Conservation (phyloP, 495 filamentous ascomycete genomes). For the Aspergillus campestris region DNA sequence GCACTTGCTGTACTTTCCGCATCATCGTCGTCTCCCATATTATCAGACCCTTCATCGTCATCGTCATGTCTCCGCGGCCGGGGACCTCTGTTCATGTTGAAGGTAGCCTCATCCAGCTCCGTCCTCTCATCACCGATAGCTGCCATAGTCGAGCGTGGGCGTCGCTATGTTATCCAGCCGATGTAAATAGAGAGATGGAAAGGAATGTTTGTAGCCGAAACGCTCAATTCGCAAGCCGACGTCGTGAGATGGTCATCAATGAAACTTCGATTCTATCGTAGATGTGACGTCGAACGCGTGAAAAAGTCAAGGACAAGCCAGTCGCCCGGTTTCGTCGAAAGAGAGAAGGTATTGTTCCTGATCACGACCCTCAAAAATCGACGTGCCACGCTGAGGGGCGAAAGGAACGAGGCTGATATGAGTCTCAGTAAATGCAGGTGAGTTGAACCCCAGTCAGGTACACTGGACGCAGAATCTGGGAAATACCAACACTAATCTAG, state of each 20-base stretch:
- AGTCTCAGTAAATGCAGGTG: neutral
- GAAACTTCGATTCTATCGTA: neutral
- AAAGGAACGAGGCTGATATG: constrained; percentile 10
- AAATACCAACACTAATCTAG: neutral
- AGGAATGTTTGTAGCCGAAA: neutral
- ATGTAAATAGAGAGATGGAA: neutral
- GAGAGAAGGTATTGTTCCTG: constrained; percentile 2
- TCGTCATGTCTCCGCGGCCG: constrained; percentile 68
- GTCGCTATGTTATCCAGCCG: constrained; percentile 25
- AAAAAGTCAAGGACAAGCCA: constrained; percentile 24
- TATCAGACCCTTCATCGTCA: constrained; percentile 81
- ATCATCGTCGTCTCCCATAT: constrained; percentile 68
- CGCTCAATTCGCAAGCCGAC: constrained; percentile 3
- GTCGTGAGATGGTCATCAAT: constrained; percentile 1
- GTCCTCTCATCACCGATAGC: constrained; percentile 61
- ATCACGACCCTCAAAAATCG: constrained; percentile 2
- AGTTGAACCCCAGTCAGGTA: neutral
- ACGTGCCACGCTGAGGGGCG: constrained; percentile 21
- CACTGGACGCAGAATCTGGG: neutral
- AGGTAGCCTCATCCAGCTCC: constrained; percentile 69
- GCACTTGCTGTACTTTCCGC: constrained; percentile 85
- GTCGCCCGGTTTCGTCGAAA: constrained; percentile 13
- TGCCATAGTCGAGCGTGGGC: constrained; percentile 60
- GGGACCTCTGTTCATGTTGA: constrained; percentile 50
- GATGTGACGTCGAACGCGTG: constrained; percentile 11